Conservation (phyloP, 192 early-diverging fungal genomes). For the Phlyctochytrium planicorne region DNA sequence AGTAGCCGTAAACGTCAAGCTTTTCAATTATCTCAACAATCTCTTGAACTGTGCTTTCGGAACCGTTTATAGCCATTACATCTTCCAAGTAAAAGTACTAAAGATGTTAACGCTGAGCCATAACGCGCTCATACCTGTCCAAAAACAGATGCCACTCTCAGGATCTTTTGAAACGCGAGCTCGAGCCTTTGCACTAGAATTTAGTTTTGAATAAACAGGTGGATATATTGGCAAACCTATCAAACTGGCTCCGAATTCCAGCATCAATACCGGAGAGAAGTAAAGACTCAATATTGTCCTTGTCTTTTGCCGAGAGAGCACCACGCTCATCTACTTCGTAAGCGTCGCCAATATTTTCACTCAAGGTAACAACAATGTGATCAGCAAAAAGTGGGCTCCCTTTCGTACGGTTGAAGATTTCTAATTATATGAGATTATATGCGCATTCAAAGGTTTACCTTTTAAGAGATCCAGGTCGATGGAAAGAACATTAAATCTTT, state of each 20-base stretch:
- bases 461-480: background rate
- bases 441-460: background rate
- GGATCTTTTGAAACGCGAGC: background rate
- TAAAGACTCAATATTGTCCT: background rate
- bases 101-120: background rate
- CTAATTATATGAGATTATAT: background rate
- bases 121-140: conserved; percentile 1
- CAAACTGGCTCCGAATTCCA: background rate
- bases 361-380: background rate
- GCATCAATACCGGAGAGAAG: background rate
- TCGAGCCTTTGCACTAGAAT: background rate
- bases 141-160: background rate
- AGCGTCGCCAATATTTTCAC: background rate
- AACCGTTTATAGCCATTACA: background rate
- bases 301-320: background rate
- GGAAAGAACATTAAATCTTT: background rate
- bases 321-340: background rate
- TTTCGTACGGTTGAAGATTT: background rate
- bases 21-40: background rate
- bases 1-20: background rate
- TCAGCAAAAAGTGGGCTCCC: background rate
- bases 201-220: background rate
- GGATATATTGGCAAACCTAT: conserved; percentile 1
- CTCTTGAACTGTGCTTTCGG: background rate
- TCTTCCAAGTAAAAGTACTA: background rate